A percentile compares a stretch with the other conserved stretches of the same genome.
Evolutionary conservation across 2,329 filamentous ascomycete species (phyloP).

Genomic region (Fusarium haematococcum): DNA sequence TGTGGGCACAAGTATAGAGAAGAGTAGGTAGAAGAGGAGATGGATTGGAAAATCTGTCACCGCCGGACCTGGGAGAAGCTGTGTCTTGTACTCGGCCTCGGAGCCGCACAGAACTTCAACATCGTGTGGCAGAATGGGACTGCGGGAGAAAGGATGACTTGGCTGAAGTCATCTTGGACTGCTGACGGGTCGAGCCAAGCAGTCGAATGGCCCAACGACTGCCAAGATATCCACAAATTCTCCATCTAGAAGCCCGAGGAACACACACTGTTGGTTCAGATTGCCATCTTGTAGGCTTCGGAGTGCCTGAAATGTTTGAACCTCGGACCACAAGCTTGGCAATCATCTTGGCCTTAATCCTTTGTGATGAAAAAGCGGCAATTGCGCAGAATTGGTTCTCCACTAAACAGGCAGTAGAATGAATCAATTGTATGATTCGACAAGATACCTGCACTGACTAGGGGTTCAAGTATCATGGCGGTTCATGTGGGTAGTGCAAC

Average conservation of each 20-base stretch:
- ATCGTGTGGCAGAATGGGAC: conserved; percentile 1
- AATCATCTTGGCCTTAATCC: neutral
- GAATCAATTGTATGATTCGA: neutral
- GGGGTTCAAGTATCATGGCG: neutral
- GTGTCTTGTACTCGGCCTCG: neutral
- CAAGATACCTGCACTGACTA: neutral
- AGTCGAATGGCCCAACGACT: neutral
- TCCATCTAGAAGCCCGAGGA: neutral
- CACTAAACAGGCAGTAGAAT: neutral
- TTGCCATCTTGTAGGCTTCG: neutral
- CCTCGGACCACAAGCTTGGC: neutral
- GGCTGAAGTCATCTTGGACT: neutral
- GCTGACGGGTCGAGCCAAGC: neutral
- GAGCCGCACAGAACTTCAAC: neutral
- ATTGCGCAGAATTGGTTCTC: neutral
- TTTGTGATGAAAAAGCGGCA: neutral
- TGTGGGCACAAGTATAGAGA: neutral
- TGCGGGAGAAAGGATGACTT: neutral
- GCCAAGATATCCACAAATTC: neutral
- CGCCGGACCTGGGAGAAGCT: neutral
- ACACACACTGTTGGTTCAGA: neutral
- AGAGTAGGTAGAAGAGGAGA: neutral
- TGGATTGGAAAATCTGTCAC: neutral
- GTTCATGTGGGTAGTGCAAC: neutral
- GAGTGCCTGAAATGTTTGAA: neutral